Evolutionary conservation across 2,329 filamentous ascomycete species (phyloP), one percentile per base, ranked within the genome.

Genomic region (Elsinoe ampelina): DNA sequence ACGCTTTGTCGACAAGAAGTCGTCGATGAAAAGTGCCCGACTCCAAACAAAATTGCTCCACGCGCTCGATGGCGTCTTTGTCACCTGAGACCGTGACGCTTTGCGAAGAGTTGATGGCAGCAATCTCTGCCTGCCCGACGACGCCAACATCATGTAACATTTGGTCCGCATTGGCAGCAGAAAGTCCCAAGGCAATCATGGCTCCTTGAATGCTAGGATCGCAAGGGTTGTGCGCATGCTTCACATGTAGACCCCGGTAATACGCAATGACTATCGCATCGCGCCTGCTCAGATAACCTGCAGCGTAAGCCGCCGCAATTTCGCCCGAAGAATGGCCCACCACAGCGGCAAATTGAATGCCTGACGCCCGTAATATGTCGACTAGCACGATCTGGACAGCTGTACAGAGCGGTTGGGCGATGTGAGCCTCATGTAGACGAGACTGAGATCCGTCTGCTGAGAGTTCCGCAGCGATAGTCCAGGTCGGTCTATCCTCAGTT

Each of bases 301-400:
- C 60, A 3, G 63, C 61, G 50, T 65, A 68, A 5, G 68, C 66
- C 1, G 66, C 67, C 7, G 61, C 67, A 12, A 70, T 68, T 56
- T 70, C 68, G 11, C 68, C 68, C n/a, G 42, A 59, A 1, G 63
- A 66, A 54, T 70, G 68, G 2, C 68, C 68, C 15, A 66, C 58
- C 0, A 65, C 63, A 15, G 57, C 52, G 5, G 17, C 30, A 2
- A 66, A 63, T 13, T 12, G 3, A 10, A 69, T 55, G 4, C 57
- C 58, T 59, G 59, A 64, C 7, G 57, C 35, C 10, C 11, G 8
- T 0, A 78, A 66, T 0, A 73, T 60, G 12, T 76, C 68, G 0
- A 75, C 66, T 0, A 79, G 61, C 0, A 67, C 78, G 2, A 82
- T 69, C 60, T 82, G 80, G 1, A 83, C 41, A 0, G 78, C 78